Conservation (phyloP, 164 flowering plant genomes). For the Malania oleifera region DNA sequence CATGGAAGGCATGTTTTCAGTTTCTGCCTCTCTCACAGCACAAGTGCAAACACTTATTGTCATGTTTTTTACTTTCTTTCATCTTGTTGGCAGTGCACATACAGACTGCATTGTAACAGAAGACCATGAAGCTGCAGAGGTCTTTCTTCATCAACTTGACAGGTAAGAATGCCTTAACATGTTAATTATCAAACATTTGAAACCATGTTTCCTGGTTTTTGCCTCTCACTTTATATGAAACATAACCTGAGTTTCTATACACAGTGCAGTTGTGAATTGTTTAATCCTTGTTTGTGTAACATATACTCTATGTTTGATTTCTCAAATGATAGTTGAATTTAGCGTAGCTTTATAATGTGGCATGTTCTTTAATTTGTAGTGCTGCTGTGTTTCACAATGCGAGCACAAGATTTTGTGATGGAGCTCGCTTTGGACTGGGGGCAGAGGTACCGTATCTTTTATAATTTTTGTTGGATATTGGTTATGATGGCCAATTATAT, state of each 20-base stretch:
- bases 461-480: background rate
- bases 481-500: background rate
- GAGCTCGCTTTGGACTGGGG: conserved; percentile 95
- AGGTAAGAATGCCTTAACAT: conserved; percentile 38
- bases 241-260: too few species aligned
- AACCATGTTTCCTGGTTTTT: background rate
- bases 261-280: background rate
- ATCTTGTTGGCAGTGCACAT: conserved; percentile 64
- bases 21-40: background rate
- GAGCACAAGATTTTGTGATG: conserved; percentile 96
- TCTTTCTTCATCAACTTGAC: conserved; percentile 80
- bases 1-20: conserved; percentile 74
- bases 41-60: background rate
- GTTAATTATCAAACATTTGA: background rate
- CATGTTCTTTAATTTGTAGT: conserved; percentile 37
- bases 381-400: conserved; percentile 99
- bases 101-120: conserved; percentile 88
- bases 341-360: background rate
- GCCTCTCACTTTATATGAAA: too few species aligned
- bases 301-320: background rate
- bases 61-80: background rate
- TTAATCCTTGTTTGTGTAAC: background rate
- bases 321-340: too few species aligned
- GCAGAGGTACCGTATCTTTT: conserved; percentile 71
- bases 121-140: conserved; percentile 66